Conservation (phyloP, 2,329 filamentous ascomycete species). For the Rosellinia necatrix region DNA sequence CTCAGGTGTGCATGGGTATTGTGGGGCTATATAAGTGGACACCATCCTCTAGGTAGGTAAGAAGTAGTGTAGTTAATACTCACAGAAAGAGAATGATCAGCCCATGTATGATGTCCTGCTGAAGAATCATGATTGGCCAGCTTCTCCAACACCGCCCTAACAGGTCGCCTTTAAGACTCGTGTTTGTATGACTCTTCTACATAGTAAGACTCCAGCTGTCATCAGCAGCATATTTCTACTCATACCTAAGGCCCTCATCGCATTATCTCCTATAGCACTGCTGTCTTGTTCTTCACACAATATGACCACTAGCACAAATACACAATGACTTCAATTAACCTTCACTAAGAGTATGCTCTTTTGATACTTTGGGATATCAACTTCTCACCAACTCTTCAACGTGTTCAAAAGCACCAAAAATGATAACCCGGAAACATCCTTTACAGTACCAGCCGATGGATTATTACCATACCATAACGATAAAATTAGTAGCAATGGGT, state of each 20-base stretch:
- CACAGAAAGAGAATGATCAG: too few species aligned
- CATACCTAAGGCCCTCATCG: too few species aligned
- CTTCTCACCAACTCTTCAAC: conserved; percentile 12
- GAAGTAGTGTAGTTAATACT: too few species aligned
- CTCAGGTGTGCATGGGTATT: too few species aligned
- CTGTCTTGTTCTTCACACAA: background rate
- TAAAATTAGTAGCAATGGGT: conserved; percentile 25
- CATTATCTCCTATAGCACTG: too few species aligned
- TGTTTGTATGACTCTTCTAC: conserved; percentile 26
- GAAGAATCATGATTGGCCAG: conserved; percentile 18
- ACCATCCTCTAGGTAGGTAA: too few species aligned
- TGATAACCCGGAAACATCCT: conserved; percentile 47
- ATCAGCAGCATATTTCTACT: too few species aligned
- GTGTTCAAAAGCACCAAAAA: conserved; percentile 39
- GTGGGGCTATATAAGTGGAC: too few species aligned
- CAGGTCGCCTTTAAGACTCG: too few species aligned
- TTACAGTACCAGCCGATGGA: conserved; percentile 35
- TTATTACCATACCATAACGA: conserved; percentile 37
- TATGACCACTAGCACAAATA: background rate
- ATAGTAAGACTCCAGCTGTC: too few species aligned
- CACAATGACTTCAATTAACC: conserved; percentile 17
- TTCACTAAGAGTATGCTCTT: conserved; percentile 9
- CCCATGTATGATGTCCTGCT: conserved; percentile 7
- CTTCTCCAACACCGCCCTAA: conserved; percentile 9
- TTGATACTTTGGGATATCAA: conserved; percentile 20